Conservation (phyloP, 2,329 filamentous ascomycete species). For the Sodiomyces alkalinus region DNA sequence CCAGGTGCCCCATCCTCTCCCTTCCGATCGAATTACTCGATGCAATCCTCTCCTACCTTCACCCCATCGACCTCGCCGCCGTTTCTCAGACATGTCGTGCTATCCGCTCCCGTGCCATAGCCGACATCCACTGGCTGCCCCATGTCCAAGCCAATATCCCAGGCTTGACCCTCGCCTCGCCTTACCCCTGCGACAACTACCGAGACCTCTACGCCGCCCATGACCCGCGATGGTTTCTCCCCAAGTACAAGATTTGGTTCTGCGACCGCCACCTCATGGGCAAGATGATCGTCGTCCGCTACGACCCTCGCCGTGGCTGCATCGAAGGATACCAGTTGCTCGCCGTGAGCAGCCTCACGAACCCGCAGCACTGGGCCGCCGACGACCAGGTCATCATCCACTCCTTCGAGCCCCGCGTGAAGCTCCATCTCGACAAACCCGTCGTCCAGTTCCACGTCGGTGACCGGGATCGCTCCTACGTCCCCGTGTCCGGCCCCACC, state of each 20-base stretch:
- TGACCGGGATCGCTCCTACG: neutral
- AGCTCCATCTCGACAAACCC: conserved; percentile 60
- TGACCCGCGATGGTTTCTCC: conserved; percentile 73
- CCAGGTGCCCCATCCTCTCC: conserved; percentile 22
- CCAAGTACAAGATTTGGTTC: conserved; percentile 74
- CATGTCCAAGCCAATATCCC: conserved; percentile 57
- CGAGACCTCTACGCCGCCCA: conserved; percentile 59
- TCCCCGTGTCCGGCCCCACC: neutral
- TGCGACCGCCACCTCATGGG: conserved; percentile 59
- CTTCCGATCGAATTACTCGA: conserved; percentile 66
- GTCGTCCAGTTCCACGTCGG: conserved; percentile 39
- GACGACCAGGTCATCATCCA: conserved; percentile 54
- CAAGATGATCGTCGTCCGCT: conserved; percentile 61
- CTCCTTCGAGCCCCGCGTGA: conserved; percentile 54
- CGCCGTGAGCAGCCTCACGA: conserved; percentile 40
- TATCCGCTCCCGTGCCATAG: conserved; percentile 42
- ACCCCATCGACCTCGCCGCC: conserved; percentile 45
- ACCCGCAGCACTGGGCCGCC: conserved; percentile 45
- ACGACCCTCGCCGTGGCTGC: conserved; percentile 54
- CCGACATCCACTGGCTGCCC: conserved; percentile 58
- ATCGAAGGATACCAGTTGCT: conserved; percentile 72
- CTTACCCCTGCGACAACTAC: conserved; percentile 48
- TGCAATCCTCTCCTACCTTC: conserved; percentile 52
- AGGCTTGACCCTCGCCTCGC: conserved; percentile 30
- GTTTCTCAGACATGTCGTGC: conserved; percentile 45